These are phyloP conservation scores for Astrephomene gubernaculifera DNA, from an alignment of 139 green algal genomes.

Conservation along the genomic window DNA sequence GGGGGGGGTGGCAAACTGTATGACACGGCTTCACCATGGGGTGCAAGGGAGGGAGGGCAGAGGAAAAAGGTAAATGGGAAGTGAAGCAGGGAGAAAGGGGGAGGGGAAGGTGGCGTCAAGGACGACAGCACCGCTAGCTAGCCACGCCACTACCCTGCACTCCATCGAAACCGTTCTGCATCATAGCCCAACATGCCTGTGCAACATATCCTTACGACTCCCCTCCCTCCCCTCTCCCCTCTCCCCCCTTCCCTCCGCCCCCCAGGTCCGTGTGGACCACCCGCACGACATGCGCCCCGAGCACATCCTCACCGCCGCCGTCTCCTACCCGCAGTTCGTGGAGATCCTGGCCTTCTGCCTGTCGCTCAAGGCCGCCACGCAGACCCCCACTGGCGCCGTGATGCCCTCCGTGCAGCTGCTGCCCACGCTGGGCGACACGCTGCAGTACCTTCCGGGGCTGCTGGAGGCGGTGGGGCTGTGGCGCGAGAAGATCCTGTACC, in stretches of 20 bases:
- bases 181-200: too few relatives aligned
- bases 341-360: conserved; percentile 57
- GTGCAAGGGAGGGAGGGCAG: too few relatives aligned
- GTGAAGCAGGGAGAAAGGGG: too few relatives aligned
- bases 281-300: conserved; percentile 50
- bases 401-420: conserved; percentile 22
- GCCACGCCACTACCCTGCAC: too few relatives aligned
- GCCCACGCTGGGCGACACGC: conserved; percentile 25
- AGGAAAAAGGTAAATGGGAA: too few relatives aligned
- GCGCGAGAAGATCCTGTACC: conserved; percentile 52
- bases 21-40: too few relatives aligned
- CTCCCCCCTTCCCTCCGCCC: background rate
- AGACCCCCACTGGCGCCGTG: conserved; percentile 29
- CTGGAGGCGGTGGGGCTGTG: conserved; percentile 45
- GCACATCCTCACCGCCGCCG: conserved; percentile 33
- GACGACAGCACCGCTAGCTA: too few relatives aligned
- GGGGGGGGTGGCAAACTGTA: too few relatives aligned
- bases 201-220: too few relatives aligned
- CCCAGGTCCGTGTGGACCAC: background rate
- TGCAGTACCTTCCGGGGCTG: conserved; percentile 8
- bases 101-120: too few relatives aligned
- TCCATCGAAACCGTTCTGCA: too few relatives aligned
- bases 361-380: conserved; percentile 49
- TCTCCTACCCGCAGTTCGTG: conserved; percentile 67
- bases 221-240: background rate